These are phyloP conservation scores for Neurospora sp. DNA, from an alignment of 2,329 filamentous ascomycete species.

Conservation along the genomic window DNA sequence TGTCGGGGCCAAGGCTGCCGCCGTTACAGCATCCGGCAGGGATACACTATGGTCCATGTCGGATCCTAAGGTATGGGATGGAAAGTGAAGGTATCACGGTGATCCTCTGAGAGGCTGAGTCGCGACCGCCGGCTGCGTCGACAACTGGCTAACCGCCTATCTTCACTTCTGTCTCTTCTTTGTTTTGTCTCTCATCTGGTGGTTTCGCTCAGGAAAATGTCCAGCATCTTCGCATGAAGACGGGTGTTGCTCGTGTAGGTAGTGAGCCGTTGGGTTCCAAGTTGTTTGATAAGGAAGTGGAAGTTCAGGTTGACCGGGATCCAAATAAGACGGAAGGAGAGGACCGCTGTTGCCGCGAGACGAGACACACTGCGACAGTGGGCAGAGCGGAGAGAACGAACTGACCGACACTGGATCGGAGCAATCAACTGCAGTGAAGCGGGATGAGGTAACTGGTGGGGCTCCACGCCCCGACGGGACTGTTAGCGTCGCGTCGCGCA, in stretches of 20 bases:
- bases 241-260: not conserved
- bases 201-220: not conserved
- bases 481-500: not conserved
- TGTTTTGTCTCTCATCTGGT: not conserved
- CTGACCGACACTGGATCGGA: not conserved
- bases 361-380: not conserved
- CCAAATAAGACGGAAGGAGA: not conserved
- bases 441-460: not conserved
- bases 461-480: not conserved
- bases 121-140: not conserved
- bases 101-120: not conserved
- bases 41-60: not conserved
- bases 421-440: not conserved
- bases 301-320: not conserved
- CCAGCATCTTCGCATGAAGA: not conserved
- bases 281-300: not conserved
- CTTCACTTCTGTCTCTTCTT: not conserved
- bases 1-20: conserved; percentile 6
- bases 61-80: not conserved
- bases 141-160: not conserved
- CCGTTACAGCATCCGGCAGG: conserved; percentile 8
- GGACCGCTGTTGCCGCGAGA: not conserved
- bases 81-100: not conserved
- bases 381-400: not conserved
- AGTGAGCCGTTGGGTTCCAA: not conserved